Base-by-base conservation (phyloP, 2,329 filamentous ascomycete species). In the Mycogone perniciosa region DNA sequence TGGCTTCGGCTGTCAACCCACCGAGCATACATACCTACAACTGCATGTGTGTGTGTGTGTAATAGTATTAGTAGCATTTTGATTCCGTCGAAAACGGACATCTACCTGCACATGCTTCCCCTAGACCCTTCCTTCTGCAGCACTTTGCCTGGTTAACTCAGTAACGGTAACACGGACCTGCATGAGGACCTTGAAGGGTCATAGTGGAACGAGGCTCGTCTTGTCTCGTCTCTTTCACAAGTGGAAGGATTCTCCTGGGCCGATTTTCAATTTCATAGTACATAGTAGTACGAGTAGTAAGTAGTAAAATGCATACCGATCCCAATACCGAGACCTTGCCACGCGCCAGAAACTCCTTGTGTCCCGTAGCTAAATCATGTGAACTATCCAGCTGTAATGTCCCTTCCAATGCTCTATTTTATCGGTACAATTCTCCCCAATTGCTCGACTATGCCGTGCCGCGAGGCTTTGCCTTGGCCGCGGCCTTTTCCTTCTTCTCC, bases 401-500 rank as follows among this genome's bases (percentile, higher is more conserved):
- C 20, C 20, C 8, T 31, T n/a, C 9, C 6, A 33, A 26, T 20
- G 8, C 5, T n/a, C 13, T 11, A 48, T 48, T n/a, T 29, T 10
- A 13, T 20, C 39, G 27, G 27, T 42, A n/a, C 13, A 42, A 48
- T 31, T 39, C 51, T 1, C 42, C 51, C 31, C 41, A 44, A 29
- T 80, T 75, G 20, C 20, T 20, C 20, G 20, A 20, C 20, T 20
- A 20, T 20, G 20, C 20, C 20, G 20, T 20, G 26, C 83, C 86
- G 56, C 88, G 82, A 10, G 92, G 91, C 73, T 92, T 96, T 5
- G 86, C 78, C 74, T 96, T 99, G 26, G 83, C 81, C 57, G 88
- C 88, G 58, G 91, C 91, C 80, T 97, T 99, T 58, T 91, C 89
- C 76, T 96, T 96, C 63, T 92, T 91, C 52, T 95, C 89, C 56